Percentiles rank a stretch among this genome's conserved stretches.
Conservation (phyloP, 2,329 filamentous ascomycete species). For the Macroventuria anomochaeta region DNA sequence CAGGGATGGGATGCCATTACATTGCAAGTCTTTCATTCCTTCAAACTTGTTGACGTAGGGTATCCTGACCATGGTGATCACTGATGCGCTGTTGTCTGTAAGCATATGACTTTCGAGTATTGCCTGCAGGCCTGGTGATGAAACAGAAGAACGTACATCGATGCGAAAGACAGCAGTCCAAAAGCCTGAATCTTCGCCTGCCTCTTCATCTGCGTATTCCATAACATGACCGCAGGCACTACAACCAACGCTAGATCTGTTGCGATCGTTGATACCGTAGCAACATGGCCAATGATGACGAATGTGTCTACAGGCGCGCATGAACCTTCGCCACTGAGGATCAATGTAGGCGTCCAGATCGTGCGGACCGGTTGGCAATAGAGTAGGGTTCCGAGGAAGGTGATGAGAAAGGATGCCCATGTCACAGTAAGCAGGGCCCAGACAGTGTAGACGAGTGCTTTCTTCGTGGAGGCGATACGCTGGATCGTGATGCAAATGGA, state of each 20-base stretch:
- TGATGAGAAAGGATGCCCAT: slow-evolving; percentile 31
- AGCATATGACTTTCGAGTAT: neutral
- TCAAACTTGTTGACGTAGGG: slow-evolving; percentile 34
- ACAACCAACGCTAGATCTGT: slow-evolving; percentile 31
- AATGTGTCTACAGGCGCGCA: slow-evolving; percentile 29
- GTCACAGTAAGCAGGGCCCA: slow-evolving; percentile 26
- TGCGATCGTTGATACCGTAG: slow-evolving; percentile 29
- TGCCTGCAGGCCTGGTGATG: too few species aligned
- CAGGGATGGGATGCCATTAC: slow-evolving; percentile 5
- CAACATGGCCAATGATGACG: slow-evolving; percentile 29
- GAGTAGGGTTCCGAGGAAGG: slow-evolving; percentile 27
- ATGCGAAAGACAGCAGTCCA: slow-evolving; percentile 29
- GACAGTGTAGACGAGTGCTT: slow-evolving; percentile 22
- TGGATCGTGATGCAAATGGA: slow-evolving; percentile 35
- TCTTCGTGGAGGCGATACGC: slow-evolving; percentile 31
- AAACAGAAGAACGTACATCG: slow-evolving; percentile 16
- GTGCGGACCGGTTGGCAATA: slow-evolving; percentile 28
- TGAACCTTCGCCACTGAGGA: slow-evolving; percentile 20
- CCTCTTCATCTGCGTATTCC: slow-evolving; percentile 35
- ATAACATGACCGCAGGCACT: slow-evolving; percentile 29
- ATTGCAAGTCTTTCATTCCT: slow-evolving; percentile 22
- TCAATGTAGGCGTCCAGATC: slow-evolving; percentile 23
- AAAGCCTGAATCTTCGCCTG: slow-evolving; percentile 31
- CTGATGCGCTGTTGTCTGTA: slow-evolving; percentile 4
- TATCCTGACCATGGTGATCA: slow-evolving; percentile 24